Evolutionary conservation across 441 rosid genomes (phyloP).

Genomic region (Dalechampia spathulata): DNA sequence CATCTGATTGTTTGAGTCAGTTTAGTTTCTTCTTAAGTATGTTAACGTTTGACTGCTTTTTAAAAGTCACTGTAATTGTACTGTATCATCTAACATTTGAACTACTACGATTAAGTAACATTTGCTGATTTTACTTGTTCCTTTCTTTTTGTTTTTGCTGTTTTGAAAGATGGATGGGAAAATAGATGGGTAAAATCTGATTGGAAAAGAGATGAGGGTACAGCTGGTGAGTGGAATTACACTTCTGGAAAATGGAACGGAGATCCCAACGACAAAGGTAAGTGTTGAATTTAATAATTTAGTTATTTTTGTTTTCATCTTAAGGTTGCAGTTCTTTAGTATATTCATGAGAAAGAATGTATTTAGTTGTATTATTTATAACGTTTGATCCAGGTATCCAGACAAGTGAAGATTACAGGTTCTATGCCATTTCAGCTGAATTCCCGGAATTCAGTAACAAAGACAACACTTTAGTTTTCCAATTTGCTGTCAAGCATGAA

Average conservation of each 20-base stretch:
- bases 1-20: too few relatives aligned
- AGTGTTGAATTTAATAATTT: too few relatives aligned
- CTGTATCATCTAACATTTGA: too few relatives aligned
- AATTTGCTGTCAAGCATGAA: constrained; percentile 85
- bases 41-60: too few relatives aligned
- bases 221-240: constrained; percentile 83
- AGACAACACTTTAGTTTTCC: constrained; percentile 80
- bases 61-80: too few relatives aligned
- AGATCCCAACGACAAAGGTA: constrained; percentile 82
- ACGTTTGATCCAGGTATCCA: constrained; percentile 87
- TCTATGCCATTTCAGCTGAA: constrained; percentile 92
- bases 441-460: constrained; percentile 88
- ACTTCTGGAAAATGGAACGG: constrained; percentile 95
- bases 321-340: too few relatives aligned
- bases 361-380: too few relatives aligned
- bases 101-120: too few relatives aligned
- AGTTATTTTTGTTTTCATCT: too few relatives aligned
- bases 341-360: not conserved
- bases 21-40: not conserved
- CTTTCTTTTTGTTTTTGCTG: too few relatives aligned
- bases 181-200: constrained; percentile 83
- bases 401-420: constrained; percentile 82
- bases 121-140: not conserved
- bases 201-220: constrained; percentile 80
- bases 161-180: constrained; percentile 95